Percentiles rank a stretch among this genome's conserved stretches.
Evolutionary conservation across 2,329 filamentous ascomycete genomes (phyloP).

Genomic region (Trichoderma simmonsii): DNA sequence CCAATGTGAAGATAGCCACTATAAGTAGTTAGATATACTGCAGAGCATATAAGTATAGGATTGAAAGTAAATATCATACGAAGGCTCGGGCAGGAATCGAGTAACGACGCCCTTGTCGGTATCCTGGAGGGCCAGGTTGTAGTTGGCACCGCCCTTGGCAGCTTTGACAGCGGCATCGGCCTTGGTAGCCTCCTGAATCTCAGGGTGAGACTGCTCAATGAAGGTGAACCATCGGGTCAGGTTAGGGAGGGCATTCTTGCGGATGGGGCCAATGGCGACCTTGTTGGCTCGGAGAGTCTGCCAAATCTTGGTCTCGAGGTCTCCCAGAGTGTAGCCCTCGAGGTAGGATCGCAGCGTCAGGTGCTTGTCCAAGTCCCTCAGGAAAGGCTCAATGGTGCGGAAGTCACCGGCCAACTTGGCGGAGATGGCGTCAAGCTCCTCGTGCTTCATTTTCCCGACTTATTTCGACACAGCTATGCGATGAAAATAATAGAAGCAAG

Average conservation of each 20-base stretch:
- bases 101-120: slow-evolving; percentile 87
- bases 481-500: slow-evolving; percentile 9
- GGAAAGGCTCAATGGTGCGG: slow-evolving; percentile 72
- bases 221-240: slow-evolving; percentile 84
- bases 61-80: slow-evolving; percentile 46
- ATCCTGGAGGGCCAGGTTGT: slow-evolving; percentile 82
- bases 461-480: slow-evolving; percentile 22
- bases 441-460: slow-evolving; percentile 48
- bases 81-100: slow-evolving; percentile 90
- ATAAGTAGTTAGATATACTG: slow-evolving; percentile 14
- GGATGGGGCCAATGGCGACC: slow-evolving; percentile 76
- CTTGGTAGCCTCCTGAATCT: slow-evolving; percentile 69
- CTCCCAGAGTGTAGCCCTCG: slow-evolving; percentile 72
- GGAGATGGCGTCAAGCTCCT: slow-evolving; percentile 52
- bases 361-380: slow-evolving; percentile 79
- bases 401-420: slow-evolving; percentile 64
- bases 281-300: slow-evolving; percentile 78
- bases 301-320: slow-evolving; percentile 80
- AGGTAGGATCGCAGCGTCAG: slow-evolving; percentile 84
- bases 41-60: not conserved
- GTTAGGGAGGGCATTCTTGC: slow-evolving; percentile 73
- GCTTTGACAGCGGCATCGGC: slow-evolving; percentile 68
- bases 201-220: slow-evolving; percentile 76
- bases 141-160: slow-evolving; percentile 78
- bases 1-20: slow-evolving; percentile 90